phyloP scores from a whole-genome alignment of 1,139 yeast species.

The Blastobotrys proliferans region DNA sequence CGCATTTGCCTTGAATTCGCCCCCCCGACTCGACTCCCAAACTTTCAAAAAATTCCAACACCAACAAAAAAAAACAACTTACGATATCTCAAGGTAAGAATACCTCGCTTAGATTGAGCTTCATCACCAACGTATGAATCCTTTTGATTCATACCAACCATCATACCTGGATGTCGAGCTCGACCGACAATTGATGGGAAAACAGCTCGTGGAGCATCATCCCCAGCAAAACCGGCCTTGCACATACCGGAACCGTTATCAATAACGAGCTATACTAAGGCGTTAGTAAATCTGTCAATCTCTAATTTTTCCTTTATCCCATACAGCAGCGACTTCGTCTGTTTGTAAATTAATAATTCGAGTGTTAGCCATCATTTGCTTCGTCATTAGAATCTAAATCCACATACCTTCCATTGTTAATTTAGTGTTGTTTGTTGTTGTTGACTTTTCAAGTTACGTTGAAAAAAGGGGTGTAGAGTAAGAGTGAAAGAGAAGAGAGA shows the following conservation, averaged over 20 bases:
- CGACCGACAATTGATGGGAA: conserved; percentile 99
- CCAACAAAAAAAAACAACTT: not conserved
- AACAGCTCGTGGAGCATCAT: conserved; percentile 99
- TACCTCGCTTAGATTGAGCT: conserved; percentile 99
- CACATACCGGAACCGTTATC: conserved; percentile 99
- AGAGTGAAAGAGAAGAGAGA: too few species aligned
- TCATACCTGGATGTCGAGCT: conserved; percentile 99
- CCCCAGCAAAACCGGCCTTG: conserved; percentile 99
- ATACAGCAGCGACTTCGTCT: conserved; percentile 38
- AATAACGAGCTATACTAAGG: conserved; percentile 62
- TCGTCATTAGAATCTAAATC: not conserved
- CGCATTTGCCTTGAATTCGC: not conserved
- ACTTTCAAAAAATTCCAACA: not conserved
- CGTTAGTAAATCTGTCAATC: conserved; percentile 8
- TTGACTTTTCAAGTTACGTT: too few species aligned
- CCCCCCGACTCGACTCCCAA: not conserved
- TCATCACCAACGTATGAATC: conserved; percentile 99
- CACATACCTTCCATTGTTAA: too few species aligned
- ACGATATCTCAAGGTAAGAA: conserved; percentile 96
- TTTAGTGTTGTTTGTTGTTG: too few species aligned
- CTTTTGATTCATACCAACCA: conserved; percentile 99
- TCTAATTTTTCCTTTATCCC: conserved; percentile 7
- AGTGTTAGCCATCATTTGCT: not conserved
- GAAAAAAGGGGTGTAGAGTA: too few species aligned
- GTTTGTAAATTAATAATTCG: not conserved